Base-by-base conservation (phyloP, 371 early-diverging fungal species). In the Paraphysoderma sedebokerense region DNA sequence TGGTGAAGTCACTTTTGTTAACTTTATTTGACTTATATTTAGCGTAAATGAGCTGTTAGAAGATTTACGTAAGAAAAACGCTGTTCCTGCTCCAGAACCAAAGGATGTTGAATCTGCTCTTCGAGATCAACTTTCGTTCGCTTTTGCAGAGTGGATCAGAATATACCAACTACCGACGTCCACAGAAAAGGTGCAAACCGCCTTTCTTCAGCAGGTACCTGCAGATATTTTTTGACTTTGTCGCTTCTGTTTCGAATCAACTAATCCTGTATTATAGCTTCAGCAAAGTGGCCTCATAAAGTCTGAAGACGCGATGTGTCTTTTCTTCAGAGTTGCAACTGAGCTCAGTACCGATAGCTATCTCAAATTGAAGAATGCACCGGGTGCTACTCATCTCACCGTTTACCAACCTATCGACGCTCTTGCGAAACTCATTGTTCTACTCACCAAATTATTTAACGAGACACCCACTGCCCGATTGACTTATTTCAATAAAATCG, bases 291-390 rank as follows among this genome's bases (percentile, higher is more conserved):
- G 77, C 24, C 76, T 85, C 2, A 68, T 88, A 38, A 70, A 76
- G 51, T 76, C 72, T 33, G 83, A 84, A 22, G 76, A 81, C 30
- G 70, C 77, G 9, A 74, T 81, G 0, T 76, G 84, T 0, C 55
- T 86, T 47, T 96, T 96, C 61, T 88, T 89, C 71, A 76, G 92
- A 1, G 73, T 84, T 15, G 83, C 85, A 58, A 78, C 84, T 3
- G 90, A 89, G 59, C 68, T 82, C 20, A 75, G 82, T 12, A 68
- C 89, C 13, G 81, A 90, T 22, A 67, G 67, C 38, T 83, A 82
- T 45, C 61, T 70, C 49, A 81, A 77, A 58, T 66, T 70, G 51
- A 72, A 70, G 49, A 57, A 68, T 23, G 36, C 40, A 0, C 36
- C 54, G 2, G 53, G 50, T 0, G 61, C 67, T 1, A 45, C 63